Base-by-base conservation (phyloP, 169 alveolate species). In the Babesia microti region DNA sequence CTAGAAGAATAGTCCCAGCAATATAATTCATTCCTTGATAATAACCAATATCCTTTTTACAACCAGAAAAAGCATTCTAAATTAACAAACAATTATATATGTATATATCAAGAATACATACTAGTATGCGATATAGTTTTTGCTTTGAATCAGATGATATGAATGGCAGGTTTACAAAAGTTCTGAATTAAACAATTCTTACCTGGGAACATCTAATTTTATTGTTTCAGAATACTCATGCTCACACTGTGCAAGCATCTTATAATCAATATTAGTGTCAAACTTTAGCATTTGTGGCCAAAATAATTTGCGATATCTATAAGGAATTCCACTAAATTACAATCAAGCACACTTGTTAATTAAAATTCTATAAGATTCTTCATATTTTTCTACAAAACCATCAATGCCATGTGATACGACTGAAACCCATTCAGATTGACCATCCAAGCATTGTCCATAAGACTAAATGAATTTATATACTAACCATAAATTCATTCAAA, bases 1-100 rank as follows among this genome's bases (percentile, higher is more conserved):
- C 66, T 55, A 81, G 70, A 14, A 87, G 55, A n/a, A 87, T 53
- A 30, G 66, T 55, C 5, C 87, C 88, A 3, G 93, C 95, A 6
- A 87, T 52, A 59, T 73, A 87, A 56, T 87, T 87, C 92, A 85
- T 83, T 15, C 95, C 95, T 66, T 87, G 90, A 26, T 89, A 85
- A 59, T 87, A 87, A 21, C 89, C 88, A n/a, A 85, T 66, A 44
- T 84, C 84, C 6, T 68, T 68, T 27, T 54, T 60, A 47, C 55
- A 65, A 26, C 55, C 55, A 0, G 68, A 35, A 43, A 54, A 65
- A 4, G 76, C 76, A 4, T 44, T 22, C 74, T 61, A 36, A 19
- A 19, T n/a, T n/a, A n/a, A n/a, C n/a, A n/a, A n/a, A n/a, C n/a
- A n/a, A n/a, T n/a, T 11, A 14, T 17, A 11, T 12, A 26, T 7